Conservation (phyloP, 768 basidiomycete genomes). For the Boletus rubescentipes region DNA sequence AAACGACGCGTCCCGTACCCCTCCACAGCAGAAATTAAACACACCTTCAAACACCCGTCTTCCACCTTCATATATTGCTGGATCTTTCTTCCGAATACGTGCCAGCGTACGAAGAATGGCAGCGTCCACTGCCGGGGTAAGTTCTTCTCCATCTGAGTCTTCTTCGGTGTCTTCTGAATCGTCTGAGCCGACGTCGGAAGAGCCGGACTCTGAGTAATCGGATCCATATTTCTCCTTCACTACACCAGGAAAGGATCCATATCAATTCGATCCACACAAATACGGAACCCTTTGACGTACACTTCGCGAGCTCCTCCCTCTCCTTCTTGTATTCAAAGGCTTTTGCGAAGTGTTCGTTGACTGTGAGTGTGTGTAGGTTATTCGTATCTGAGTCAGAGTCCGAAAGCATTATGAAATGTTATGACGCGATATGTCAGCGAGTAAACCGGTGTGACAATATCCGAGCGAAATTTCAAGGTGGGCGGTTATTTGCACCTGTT, state of each 20-base stretch:
- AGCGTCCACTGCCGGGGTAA: constrained; percentile 90
- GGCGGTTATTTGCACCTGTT: constrained; percentile 23
- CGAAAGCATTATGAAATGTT: constrained; percentile 41
- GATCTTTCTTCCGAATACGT: constrained; percentile 78
- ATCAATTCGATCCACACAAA: background rate
- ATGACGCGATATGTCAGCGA: background rate
- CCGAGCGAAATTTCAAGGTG: too few species aligned
- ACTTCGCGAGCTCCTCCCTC: constrained; percentile 76
- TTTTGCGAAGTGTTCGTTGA: constrained; percentile 77
- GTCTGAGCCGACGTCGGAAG: constrained; percentile 34
- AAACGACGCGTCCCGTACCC: background rate
- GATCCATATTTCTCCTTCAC: constrained; percentile 90
- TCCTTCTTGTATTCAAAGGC: constrained; percentile 84
- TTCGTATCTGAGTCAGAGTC: constrained; percentile 49
- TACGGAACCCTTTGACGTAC: too few species aligned
- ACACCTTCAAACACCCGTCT: constrained; percentile 82
- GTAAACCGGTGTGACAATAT: background rate
- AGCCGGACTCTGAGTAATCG: constrained; percentile 44
- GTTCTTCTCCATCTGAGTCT: constrained; percentile 92
- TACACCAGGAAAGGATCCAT: constrained; percentile 20
- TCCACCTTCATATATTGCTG: constrained; percentile 73
- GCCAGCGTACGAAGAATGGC: constrained; percentile 91
- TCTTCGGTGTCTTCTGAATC: constrained; percentile 81
- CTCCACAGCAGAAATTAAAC: background rate
- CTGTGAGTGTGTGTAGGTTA: constrained; percentile 51